Evolutionary conservation across 179 eudicot genomes (phyloP), one percentile per base, ranked within the genome.

Genomic region (Dionaea muscipula): DNA sequence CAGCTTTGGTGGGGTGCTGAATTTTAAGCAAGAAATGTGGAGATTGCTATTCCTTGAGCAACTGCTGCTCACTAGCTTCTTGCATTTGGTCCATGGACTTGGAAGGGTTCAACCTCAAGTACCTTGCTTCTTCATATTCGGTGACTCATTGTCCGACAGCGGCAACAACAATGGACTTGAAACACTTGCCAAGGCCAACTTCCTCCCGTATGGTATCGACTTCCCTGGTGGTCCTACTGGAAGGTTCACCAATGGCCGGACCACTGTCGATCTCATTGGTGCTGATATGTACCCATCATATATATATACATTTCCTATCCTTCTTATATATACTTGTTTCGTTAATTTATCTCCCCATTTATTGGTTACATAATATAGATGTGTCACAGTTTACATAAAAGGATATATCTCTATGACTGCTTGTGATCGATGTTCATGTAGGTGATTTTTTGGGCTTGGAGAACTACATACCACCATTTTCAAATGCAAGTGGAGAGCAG

Each of bases 121-220:
- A 8, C 82, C 85, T 0, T 77, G 85, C 19, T 74, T 66, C 68
- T 80, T 77, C 61, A 77, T 77, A 11, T 80, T 80, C 40, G 85
- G 85, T 0, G 85, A 80, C 50, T 80, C 85, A 1, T 74, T 80
- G 57, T 74, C 75, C 2, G 85, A 80, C 26, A 75, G 70, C 33
- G 85, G 85, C 1, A 80, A 80, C 56, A 80, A 80, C 44, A 80
- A 80, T 51, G 31, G 51, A 43, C 64, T 80, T 17, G 49, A 61
- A 2, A 57, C 80, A 0, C 46, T 69, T 51, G 85, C 85, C 12
- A 58, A 58, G 62, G 62, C 62, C 31, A 58, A 58, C 28, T 58
- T 58, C 52, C 31, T 47, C 16, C 67, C 63, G 36, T 68, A 56
- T 36, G 64, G 68, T 1, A 46, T 68, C 25, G 72, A 68, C 55